Conservation (phyloP, 176 grass and related monocot species). For the Thinopyrum elongatum region DNA sequence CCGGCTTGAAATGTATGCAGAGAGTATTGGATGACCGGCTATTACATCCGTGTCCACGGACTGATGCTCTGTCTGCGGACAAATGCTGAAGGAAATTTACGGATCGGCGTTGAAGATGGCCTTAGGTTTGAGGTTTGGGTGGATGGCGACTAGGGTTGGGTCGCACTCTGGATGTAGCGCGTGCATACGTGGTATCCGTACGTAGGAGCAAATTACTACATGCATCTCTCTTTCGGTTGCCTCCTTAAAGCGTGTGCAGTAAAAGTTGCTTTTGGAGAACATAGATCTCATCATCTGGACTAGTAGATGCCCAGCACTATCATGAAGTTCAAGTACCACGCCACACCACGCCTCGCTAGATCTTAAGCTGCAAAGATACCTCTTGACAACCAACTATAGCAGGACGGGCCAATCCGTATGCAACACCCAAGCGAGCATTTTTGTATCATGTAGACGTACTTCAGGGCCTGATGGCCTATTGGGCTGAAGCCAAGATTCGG, state of each 20-base stretch:
- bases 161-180: too few relatives aligned
- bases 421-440: not conserved
- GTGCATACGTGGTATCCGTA: too few relatives aligned
- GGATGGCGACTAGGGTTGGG: too few relatives aligned
- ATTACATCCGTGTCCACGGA: too few relatives aligned
- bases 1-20: too few relatives aligned
- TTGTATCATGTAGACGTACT: not conserved
- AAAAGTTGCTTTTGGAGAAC: conserved; percentile 16
- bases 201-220: not conserved
- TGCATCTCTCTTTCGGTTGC: not conserved
- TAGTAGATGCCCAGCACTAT: conserved; percentile 27
- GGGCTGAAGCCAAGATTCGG: not conserved
- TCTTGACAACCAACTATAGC: conserved; percentile 11
- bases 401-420: not conserved
- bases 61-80: too few relatives aligned
- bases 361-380: conserved; percentile 10
- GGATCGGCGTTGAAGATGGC: too few relatives aligned
- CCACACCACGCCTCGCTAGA: conserved; percentile 18
- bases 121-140: too few relatives aligned
- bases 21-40: too few relatives aligned
- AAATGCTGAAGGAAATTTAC: too few relatives aligned
- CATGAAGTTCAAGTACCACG: not conserved
- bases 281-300: conserved; percentile 11
- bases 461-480: not conserved
- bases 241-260: not conserved